Evolutionary conservation across 2,329 filamentous ascomycete species (phyloP), one percentile per base, ranked within the genome.

Genomic region (Verticillium longisporum): DNA sequence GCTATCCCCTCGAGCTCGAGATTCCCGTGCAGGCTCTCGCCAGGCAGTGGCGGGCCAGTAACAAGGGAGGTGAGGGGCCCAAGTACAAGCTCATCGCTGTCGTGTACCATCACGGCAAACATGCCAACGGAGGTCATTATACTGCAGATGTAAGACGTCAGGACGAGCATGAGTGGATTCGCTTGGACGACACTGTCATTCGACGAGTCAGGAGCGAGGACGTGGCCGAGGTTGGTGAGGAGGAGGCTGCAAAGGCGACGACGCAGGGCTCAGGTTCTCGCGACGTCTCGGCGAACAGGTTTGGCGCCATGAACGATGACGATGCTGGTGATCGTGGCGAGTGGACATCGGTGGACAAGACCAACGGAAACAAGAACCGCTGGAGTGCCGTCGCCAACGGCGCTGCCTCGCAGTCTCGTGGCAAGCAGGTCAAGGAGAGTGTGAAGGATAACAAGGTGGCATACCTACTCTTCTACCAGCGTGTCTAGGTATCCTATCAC

Each of bases 21-120:
- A 92, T 99, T 64, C 95, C 95, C 0, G 89, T 88, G 61, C 94
- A 98, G 71, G 89, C 92, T 10, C 89, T 99, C 69, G 89, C 92
- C 11, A 86, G 88, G 34, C 85, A 89, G 69, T 89, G 88, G 72
- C 86, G 89, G 59, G 87, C 86, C 66, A 82, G 82, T 55, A 79
- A 90, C 65, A 79, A 88, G 65, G 87, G 88, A 54, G 73, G 74
- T n/a, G 85, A 87, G 1, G 80, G 91, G 62, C 92, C 93, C 4
- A 90, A 88, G 71, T 99, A 98, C 75, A 87, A 86, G 57, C 84
- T 99, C 14, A 95, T 88, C 64, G 90, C 89, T 21, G 95, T 96
- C 34, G 92, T 99, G 26, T 99, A 99, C 72, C 95, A 99, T 70
- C 95, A 99, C 68, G 95, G 95, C 63, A 97, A 96, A 79, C 96